These are phyloP conservation scores for Vicia villosa DNA, from an alignment of 306 rosid species.

Conservation along the genomic window DNA sequence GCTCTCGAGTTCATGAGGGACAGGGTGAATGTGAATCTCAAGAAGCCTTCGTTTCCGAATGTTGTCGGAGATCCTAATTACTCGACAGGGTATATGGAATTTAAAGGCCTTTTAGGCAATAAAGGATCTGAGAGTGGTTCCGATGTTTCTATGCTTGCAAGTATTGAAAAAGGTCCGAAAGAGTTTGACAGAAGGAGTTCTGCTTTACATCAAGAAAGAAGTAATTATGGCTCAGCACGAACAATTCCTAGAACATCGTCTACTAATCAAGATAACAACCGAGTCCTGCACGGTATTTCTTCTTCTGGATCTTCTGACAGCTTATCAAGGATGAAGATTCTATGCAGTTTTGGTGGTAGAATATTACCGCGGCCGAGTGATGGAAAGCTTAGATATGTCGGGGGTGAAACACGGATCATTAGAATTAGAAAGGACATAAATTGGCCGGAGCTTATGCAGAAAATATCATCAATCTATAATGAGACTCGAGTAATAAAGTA, in stretches of 20 bases:
- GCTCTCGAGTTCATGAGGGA: slow-evolving; percentile 93
- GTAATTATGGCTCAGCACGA: slow-evolving; percentile 53
- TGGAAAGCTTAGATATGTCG: slow-evolving; percentile 85
- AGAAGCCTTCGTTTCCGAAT: slow-evolving; percentile 61
- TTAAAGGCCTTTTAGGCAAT: slow-evolving; percentile 56
- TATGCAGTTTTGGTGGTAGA: slow-evolving; percentile 86
- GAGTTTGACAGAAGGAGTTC: slow-evolving; percentile 60
- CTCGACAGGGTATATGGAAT: slow-evolving; percentile 60
- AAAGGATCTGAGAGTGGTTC: slow-evolving; percentile 72
- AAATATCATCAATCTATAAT: slow-evolving; percentile 52
- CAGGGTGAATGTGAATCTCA: slow-evolving; percentile 66
- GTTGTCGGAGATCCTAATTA: slow-evolving; percentile 57
- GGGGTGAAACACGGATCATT: slow-evolving; percentile 86
- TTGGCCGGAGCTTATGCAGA: slow-evolving; percentile 76
- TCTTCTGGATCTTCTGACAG: slow-evolving; percentile 60
- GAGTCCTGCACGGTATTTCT: slow-evolving; percentile 48
- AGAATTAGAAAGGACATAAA: slow-evolving; percentile 62
- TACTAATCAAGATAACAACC: slow-evolving; percentile 57
- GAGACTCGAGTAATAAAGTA: slow-evolving; percentile 65
- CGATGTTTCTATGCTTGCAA: slow-evolving; percentile 48
- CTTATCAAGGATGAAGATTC: slow-evolving; percentile 66
- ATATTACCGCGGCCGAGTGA: slow-evolving; percentile 83
- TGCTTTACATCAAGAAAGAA: slow-evolving; percentile 54
- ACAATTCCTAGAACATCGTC: slow-evolving; percentile 61
- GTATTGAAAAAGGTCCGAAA: slow-evolving; percentile 58